A percentile compares a stretch with the other conserved stretches of the same genome.
Conservation (phyloP, 2,329 filamentous ascomycete species). For the Epichloe coenophiala region DNA sequence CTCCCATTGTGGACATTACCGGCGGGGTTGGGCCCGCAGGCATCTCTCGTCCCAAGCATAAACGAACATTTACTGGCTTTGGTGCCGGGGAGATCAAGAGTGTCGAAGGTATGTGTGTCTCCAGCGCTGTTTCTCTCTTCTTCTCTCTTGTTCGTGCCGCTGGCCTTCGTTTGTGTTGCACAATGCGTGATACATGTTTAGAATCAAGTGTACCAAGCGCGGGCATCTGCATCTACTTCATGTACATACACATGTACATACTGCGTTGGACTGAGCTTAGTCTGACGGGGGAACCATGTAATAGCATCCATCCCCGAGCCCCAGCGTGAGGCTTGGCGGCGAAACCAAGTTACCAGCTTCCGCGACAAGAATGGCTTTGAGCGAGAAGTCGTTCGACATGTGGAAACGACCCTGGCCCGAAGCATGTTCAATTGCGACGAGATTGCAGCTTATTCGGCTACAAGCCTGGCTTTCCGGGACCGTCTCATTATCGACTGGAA, state of each 20-base stretch:
- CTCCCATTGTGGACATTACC: slow-evolving; percentile 74
- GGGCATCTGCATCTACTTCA: background rate
- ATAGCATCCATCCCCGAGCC: slow-evolving; percentile 71
- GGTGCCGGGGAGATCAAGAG: slow-evolving; percentile 82
- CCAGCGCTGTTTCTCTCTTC: background rate
- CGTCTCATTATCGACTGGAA: slow-evolving; percentile 94
- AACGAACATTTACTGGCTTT: slow-evolving; percentile 90
- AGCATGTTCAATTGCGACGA: slow-evolving; percentile 99
- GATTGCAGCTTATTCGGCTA: slow-evolving; percentile 78
- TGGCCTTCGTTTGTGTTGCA: background rate
- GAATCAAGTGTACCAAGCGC: background rate
- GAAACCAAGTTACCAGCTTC: slow-evolving; percentile 53
- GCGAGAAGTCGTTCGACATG: slow-evolving; percentile 78
- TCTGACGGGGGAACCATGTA: slow-evolving; percentile 1
- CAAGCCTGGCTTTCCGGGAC: slow-evolving; percentile 84
- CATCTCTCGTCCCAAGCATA: slow-evolving; percentile 83
- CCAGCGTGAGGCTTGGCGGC: slow-evolving; percentile 68
- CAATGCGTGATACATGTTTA: background rate
- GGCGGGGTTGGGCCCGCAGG: slow-evolving; percentile 79
- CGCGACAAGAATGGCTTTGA: slow-evolving; percentile 71
- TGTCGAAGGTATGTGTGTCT: slow-evolving; percentile 56
- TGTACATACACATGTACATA: no score
- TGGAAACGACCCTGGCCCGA: slow-evolving; percentile 90
- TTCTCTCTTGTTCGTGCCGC: background rate
- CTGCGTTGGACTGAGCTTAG: background rate